Evolutionary conservation across 306 rosid genomes (phyloP).

Genomic region (Cercis canadensis): DNA sequence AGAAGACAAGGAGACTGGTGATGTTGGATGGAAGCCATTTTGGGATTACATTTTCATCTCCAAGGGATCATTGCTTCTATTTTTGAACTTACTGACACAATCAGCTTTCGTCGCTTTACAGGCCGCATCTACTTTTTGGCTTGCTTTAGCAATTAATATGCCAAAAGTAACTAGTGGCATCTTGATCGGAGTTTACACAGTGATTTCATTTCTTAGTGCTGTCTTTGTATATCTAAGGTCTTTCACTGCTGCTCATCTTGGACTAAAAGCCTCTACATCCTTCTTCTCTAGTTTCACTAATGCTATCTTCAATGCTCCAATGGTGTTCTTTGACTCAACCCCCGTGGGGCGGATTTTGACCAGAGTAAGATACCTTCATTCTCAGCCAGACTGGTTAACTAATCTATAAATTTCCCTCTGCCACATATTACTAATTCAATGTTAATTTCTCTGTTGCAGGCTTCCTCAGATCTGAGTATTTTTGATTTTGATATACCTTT

Average conservation of each 20-base stretch:
- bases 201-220: conserved; percentile 49
- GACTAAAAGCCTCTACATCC: conserved; percentile 59
- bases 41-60: no score
- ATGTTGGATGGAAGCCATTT: no score
- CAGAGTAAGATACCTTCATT: conserved; percentile 45
- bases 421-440: not conserved
- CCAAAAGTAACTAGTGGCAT: conserved; percentile 38
- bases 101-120: conserved; percentile 44
- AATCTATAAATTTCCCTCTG: not conserved
- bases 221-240: conserved; percentile 49
- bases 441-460: conserved; percentile 42
- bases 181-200: conserved; percentile 44
- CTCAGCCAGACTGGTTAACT: not conserved
- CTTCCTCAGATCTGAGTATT: conserved; percentile 66
- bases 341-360: conserved; percentile 66
- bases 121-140: conserved; percentile 53
- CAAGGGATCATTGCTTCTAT: no score
- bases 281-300: conserved; percentile 51
- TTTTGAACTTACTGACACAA: conserved; percentile 5
- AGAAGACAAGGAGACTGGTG: no score
- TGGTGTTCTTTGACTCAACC: conserved; percentile 64
- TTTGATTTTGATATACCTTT: conserved; percentile 67
- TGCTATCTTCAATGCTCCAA: conserved; percentile 59
- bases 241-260: conserved; percentile 41
- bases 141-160: conserved; percentile 51